Conservation (phyloP, 2,329 filamentous ascomycete species). For the Penicillium sp. region DNA sequence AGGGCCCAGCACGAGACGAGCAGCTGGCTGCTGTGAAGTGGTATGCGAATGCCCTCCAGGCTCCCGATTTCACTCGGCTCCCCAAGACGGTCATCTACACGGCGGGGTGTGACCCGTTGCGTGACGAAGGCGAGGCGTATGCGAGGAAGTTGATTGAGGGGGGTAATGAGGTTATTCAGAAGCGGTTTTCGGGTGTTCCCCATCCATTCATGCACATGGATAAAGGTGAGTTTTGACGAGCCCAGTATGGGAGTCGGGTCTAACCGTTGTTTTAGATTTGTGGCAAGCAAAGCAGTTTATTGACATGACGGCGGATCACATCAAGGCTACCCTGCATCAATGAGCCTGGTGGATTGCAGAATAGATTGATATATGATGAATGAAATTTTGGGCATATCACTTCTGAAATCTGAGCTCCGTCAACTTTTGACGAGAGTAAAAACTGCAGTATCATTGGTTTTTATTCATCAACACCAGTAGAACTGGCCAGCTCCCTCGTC, state of each 20-base stretch:
- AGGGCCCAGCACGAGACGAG: conserved; percentile 14
- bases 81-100: conserved; percentile 47
- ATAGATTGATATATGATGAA: neutral
- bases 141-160: conserved; percentile 44
- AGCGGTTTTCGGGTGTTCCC: conserved; percentile 51
- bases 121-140: conserved; percentile 55
- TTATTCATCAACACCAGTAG: neutral
- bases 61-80: conserved; percentile 37
- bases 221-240: conserved; percentile 18
- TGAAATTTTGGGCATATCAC: too few relatives aligned
- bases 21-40: conserved; percentile 30
- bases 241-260: neutral
- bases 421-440: neutral
- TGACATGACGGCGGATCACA: conserved; percentile 26
- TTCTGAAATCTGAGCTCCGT: too few relatives aligned
- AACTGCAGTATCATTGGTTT: neutral
- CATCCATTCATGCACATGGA: conserved; percentile 56
- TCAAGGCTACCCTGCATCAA: conserved; percentile 18
- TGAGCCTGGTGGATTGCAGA: neutral
- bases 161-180: conserved; percentile 51
- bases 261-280: conserved; percentile 14
- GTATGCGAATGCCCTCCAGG: conserved; percentile 39
- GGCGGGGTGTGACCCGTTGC: conserved; percentile 48
- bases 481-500: neutral
- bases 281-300: conserved; percentile 35